Evolutionary conservation across 768 basidiomycete genomes (phyloP).

Genomic region (Tephrocybe rancida): DNA sequence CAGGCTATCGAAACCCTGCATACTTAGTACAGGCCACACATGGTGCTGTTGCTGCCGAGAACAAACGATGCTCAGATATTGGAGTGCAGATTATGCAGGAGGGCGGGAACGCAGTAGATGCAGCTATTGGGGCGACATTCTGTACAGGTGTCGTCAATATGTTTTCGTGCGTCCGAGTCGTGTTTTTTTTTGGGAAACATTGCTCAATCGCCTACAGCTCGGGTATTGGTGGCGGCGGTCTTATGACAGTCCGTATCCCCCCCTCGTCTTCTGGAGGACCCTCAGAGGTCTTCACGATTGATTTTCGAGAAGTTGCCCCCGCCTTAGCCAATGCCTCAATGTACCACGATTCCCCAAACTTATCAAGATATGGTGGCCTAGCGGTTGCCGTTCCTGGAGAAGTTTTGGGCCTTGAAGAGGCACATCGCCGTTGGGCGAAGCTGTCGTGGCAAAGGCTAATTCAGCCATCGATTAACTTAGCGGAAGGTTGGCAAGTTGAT

Average conservation of each 20-base stretch:
- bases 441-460: slow-evolving; percentile 81
- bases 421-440: slow-evolving; percentile 80
- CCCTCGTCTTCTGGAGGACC: slow-evolving; percentile 38
- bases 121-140: slow-evolving; percentile 76
- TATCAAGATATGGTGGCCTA: slow-evolving; percentile 75
- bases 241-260: slow-evolving; percentile 82
- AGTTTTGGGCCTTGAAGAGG: slow-evolving; percentile 82
- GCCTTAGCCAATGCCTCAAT: slow-evolving; percentile 72
- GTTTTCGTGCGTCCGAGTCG: slow-evolving; percentile 69
- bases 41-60: slow-evolving; percentile 92
- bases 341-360: slow-evolving; percentile 56
- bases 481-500: slow-evolving; percentile 79
- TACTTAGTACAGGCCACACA: slow-evolving; percentile 57
- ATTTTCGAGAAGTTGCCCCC: slow-evolving; percentile 91
- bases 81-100: slow-evolving; percentile 76
- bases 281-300: slow-evolving; percentile 73
- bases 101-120: slow-evolving; percentile 92
- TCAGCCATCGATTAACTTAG: slow-evolving; percentile 72
- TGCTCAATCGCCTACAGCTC: slow-evolving; percentile 43
- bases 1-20: slow-evolving; percentile 40
- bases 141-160: slow-evolving; percentile 87
- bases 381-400: slow-evolving; percentile 93
- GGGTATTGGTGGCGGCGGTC: slow-evolving; percentile 87
- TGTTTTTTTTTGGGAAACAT: background rate
- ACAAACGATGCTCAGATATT: slow-evolving; percentile 81